These are phyloP conservation scores for Candida andamanensis DNA, from an alignment of 805 yeast genomes.

Conservation along the genomic window DNA sequence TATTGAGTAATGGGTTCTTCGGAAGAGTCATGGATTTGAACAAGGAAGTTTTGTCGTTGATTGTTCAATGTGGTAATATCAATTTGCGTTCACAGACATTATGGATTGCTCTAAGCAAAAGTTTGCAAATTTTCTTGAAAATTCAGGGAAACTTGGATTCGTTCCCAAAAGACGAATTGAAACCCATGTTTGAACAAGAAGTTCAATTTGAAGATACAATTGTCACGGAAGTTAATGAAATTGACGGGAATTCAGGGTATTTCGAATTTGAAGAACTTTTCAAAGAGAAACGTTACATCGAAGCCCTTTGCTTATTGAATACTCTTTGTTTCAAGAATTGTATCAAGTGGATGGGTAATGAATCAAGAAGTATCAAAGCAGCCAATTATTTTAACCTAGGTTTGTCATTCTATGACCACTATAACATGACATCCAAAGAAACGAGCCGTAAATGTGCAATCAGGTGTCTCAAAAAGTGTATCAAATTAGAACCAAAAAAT, in stretches of 20 bases:
- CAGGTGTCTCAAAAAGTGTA: conserved; percentile 56
- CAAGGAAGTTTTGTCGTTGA: conserved; percentile 40
- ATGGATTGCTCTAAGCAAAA: conserved; percentile 65
- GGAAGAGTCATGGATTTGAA: conserved; percentile 57
- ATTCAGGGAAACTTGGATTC: conserved; percentile 49
- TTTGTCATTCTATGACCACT: conserved; percentile 49
- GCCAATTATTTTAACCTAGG: conserved; percentile 67
- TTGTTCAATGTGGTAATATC: conserved; percentile 31
- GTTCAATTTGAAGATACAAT: conserved; percentile 13
- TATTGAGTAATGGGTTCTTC: conserved; percentile 56
- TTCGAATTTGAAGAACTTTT: conserved; percentile 18
- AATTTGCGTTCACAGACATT: conserved; percentile 43
- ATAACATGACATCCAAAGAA: conserved; percentile 9
- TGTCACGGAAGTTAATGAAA: conserved; percentile 15
- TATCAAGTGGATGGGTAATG: conserved; percentile 26
- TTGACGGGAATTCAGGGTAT: conserved; percentile 9
- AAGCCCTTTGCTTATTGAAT: conserved; percentile 36
- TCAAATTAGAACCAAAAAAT: conserved; percentile 65
- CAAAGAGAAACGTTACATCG: conserved; percentile 12
- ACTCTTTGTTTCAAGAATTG: conserved; percentile 44
- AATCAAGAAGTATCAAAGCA: conserved; percentile 49
- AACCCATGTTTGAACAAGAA: conserved; percentile 15
- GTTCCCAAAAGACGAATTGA: conserved; percentile 40
- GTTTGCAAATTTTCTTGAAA: conserved; percentile 47
- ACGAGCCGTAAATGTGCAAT: conserved; percentile 42